Base-by-base conservation (phyloP, 768 basidiomycete species). In the Xanthoconium stramineum region DNA sequence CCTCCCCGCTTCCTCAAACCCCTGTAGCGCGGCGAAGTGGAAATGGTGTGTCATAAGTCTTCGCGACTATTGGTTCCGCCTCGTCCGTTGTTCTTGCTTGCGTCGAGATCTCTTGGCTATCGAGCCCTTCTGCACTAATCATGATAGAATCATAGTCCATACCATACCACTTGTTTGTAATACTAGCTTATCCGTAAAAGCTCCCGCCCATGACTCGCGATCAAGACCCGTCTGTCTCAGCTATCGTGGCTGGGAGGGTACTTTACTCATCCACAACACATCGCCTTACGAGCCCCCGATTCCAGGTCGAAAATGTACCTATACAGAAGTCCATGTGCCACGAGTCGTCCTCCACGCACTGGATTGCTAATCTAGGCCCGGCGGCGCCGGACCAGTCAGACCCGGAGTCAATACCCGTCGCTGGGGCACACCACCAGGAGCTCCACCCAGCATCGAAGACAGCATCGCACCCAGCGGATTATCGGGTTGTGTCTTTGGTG, bases 381-480 rank as follows among this genome's bases (percentile, higher is more conserved):
- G 70, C 7, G 62, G 55, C 39, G 61, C 55, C 43, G 70, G 70
- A 29, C 63, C 59, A 46, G 49, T 42, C 46, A 55, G n/a, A 43
- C 68, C 70, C 6, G 73, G 66, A 30, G 64, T 65, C 45, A 71
- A 47, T 17, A 72, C 55, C 19, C 70, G 63, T 35, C 70, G 65
- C 45, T 62, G 62, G n/a, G 71, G 61, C 1, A 32, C 58, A 19
- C 69, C 50, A 8, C 67, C 67, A 33, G 76, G 69, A 11, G 76
- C 80, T 8, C 91, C 91, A 29, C 94, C 94, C 56, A 98, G 88
- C 68, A 98, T 75, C 6, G 87, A 86, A 6, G 93, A 91, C 72
- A 98, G 74, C 80, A 98, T 89, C 30, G 94, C 92, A 30, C 87
- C 90, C 48, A 98, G 72, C 6, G 95, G 88, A 67, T 96, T 96